Percentiles rank a stretch among this genome's conserved stretches.
Conservation (phyloP, 208 protist genomes). For the Trypanosoma conorhini region DNA sequence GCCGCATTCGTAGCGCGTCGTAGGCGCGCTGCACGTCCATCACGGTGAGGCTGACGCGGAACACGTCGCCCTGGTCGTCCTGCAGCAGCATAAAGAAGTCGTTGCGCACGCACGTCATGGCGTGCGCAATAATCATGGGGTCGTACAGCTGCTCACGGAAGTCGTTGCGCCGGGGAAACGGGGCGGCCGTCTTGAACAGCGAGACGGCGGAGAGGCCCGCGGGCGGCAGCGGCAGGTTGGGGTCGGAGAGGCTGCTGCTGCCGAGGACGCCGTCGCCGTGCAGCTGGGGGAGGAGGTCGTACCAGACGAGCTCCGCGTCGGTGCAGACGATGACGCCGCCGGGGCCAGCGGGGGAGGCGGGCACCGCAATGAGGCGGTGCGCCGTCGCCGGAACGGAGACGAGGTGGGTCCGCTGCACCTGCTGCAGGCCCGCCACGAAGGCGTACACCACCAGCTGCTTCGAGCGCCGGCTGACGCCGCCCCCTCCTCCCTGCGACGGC, state of each 20-base stretch:
- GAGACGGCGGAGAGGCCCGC: constrained; percentile 23
- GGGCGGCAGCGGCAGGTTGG: neutral
- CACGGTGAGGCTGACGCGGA: constrained; percentile 90
- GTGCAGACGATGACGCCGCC: constrained; percentile 97
- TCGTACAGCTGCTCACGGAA: constrained; percentile 80
- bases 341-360: constrained; percentile 89
- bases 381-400: constrained; percentile 90
- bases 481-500: neutral
- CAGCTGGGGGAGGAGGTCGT: constrained; percentile 65
- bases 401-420: constrained; percentile 97
- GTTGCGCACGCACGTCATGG: constrained; percentile 69
- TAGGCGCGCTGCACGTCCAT: constrained; percentile 82
- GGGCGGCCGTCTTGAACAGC: constrained; percentile 76
- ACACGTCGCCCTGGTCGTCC: constrained; percentile 98
- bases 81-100: constrained; percentile 97
- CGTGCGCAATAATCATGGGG: constrained; percentile 88
- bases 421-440: constrained; percentile 97
- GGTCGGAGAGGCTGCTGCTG: constrained; percentile 10
- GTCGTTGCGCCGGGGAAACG: constrained; percentile 79
- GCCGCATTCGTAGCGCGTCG: constrained; percentile 52
- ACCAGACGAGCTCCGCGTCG: constrained; percentile 95
- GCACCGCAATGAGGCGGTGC: constrained; percentile 91
- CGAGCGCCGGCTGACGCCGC: neutral
- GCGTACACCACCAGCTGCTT: constrained; percentile 94
- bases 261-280: constrained; percentile 20